A percentile compares a stretch with the other conserved stretches of the same genome.
Evolutionary conservation across 331 rosid species (phyloP).

Genomic region (Quercus phellos): DNA sequence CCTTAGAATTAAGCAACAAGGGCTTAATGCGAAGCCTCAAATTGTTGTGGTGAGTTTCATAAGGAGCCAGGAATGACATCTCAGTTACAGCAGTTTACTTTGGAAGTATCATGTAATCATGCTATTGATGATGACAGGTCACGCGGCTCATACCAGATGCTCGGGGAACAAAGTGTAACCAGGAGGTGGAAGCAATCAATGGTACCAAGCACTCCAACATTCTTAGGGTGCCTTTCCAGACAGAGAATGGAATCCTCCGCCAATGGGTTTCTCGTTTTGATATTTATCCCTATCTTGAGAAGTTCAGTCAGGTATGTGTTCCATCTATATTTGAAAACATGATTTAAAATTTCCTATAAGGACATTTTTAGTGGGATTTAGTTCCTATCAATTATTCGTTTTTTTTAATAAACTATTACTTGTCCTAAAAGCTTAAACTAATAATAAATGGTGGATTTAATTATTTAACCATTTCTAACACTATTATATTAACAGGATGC

Average conservation of each 20-base stretch:
- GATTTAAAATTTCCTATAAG: background rate
- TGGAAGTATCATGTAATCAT: background rate
- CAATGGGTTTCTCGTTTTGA: constrained; percentile 95
- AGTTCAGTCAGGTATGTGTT: constrained; percentile 61
- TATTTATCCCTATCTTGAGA: constrained; percentile 80
- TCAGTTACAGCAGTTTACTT: background rate
- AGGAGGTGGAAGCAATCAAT: constrained; percentile 59
- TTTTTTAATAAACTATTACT: background rate
- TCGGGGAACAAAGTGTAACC: constrained; percentile 77
- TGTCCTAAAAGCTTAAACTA: too few relatives aligned
- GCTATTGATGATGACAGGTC: constrained; percentile 36
- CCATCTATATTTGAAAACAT: background rate
- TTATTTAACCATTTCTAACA: too few relatives aligned
- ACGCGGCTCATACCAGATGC: constrained; percentile 91
- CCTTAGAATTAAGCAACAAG: constrained; percentile 66
- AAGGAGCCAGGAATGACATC: background rate
- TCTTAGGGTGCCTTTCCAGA: constrained; percentile 74
- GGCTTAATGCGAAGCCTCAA: constrained; percentile 73
- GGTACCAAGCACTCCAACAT: constrained; percentile 77
- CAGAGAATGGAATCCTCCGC: constrained; percentile 55
- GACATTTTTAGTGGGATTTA: background rate
- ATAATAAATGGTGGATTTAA: too few relatives aligned
- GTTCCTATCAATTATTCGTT: background rate
- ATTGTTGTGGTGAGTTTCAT: constrained; percentile 63
- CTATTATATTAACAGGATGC: constrained; percentile 52